Conservation (phyloP, 2,329 filamentous ascomycete genomes). For the Pestalotiopsis sp. region DNA sequence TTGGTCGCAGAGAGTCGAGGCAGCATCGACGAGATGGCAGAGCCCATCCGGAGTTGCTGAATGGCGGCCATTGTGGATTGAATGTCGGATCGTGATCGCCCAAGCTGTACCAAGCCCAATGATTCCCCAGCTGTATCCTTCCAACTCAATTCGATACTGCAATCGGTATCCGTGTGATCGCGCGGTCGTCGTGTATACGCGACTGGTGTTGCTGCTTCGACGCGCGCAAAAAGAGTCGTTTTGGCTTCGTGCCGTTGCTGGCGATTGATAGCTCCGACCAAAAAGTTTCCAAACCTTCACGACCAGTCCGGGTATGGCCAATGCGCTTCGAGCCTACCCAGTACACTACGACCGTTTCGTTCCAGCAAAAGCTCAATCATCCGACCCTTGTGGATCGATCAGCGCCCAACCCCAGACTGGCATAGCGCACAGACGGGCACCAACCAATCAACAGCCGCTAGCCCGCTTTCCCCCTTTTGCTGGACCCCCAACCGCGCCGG, state of each 20-base stretch:
- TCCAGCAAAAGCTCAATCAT: constrained; percentile 3
- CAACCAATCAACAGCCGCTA: constrained; percentile 25
- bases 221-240: neutral
- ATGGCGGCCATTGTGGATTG: constrained; percentile 44
- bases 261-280: constrained; percentile 1
- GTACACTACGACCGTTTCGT: neutral
- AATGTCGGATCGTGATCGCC: neutral
- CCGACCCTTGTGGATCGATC: neutral
- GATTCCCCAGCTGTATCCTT: neutral
- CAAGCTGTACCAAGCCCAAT: neutral
- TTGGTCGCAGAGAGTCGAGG: constrained; percentile 50
- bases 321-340: neutral
- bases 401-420: constrained; percentile 16
- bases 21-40: constrained; percentile 50
- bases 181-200: neutral
- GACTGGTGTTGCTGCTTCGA: neutral
- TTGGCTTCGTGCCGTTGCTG: constrained; percentile 9
- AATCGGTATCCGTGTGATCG: neutral
- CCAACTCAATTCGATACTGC: neutral
- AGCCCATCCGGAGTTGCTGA: constrained; percentile 38
- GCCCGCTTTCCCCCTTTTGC: constrained; percentile 26
- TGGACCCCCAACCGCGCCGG: constrained; percentile 8
- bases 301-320: neutral
- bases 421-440: constrained; percentile 19
- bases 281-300: constrained; percentile 17